These are phyloP conservation scores for Mortierella alpina DNA, from an alignment of 192 early-diverging fungal genomes.

Conservation along the genomic window DNA sequence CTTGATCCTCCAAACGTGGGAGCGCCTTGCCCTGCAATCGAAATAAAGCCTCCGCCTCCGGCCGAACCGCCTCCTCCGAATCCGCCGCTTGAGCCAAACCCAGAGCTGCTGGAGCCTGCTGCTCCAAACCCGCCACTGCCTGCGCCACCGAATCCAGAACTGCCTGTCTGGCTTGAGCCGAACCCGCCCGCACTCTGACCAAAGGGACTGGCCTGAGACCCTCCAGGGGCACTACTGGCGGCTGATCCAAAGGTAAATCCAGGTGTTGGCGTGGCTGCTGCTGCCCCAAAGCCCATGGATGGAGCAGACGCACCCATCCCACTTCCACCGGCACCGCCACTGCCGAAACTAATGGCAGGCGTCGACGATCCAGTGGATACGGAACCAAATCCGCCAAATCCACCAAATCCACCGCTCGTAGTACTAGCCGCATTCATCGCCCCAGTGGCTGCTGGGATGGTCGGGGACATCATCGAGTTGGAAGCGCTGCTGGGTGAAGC, in stretches of 20 bases:
- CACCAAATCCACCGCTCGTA: constrained; percentile 11
- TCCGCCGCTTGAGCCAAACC: neutral
- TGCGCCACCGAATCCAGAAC: constrained; percentile 9
- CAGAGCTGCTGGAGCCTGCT: neutral
- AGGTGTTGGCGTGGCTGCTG: neutral
- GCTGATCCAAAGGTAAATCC: constrained; percentile 5
- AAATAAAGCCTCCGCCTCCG: neutral
- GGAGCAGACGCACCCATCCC: neutral
- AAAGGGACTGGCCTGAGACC: neutral
- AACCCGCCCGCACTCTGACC: constrained; percentile 13
- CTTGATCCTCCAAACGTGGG: constrained; percentile 5
- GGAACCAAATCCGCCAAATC: constrained; percentile 13
- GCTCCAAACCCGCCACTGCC: neutral
- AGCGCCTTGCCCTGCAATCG: neutral
- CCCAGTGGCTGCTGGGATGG: constrained; percentile 10
- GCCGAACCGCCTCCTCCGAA: neutral
- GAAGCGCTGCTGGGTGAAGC: neutral
- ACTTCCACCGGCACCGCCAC: neutral
- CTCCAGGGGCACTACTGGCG: too few species aligned
- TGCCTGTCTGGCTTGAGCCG: neutral
- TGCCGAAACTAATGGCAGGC: neutral
- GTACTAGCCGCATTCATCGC: neutral
- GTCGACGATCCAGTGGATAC: neutral
- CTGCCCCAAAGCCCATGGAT: constrained; percentile 11
- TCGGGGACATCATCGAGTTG: constrained; percentile 30